Base-by-base conservation (phyloP, 371 early-diverging fungal genomes). In the Mortierella sp. region DNA sequence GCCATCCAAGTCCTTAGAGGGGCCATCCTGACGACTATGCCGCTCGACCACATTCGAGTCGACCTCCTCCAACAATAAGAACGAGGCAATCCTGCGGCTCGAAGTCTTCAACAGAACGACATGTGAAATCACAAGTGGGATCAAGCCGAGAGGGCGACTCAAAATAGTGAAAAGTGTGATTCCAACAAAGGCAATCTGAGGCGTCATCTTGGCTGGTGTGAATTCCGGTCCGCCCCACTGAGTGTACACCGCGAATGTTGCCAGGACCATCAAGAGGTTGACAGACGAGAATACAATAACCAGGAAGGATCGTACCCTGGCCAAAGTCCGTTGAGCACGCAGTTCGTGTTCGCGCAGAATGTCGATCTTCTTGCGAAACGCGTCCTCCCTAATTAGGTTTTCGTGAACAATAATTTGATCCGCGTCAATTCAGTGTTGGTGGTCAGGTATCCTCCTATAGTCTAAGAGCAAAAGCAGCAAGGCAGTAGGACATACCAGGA, bases 81-180 rank as follows among this genome's bases (percentile, higher is more conserved):
- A 97, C 10, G 86, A 88, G 64, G 89, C 87, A 34, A 98, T 91
- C 72, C 98, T 93, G 64, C 87, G 86, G 52, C 94, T 86, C 4
- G 97, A 92, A 2, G 97, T 96, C 13, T 90, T 89, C 8, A 96
- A 91, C 77, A 95, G 94, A 39, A 97, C 91, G 11, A 91, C 74
- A 9, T 93, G 89, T 0, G 93, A 73, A 31, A 80, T 52, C 37
- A 93, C 90, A 68, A 76, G 86, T 0, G 97, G 93, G 22, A 97
- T 91, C 44, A 94, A 89, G 22, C 90, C 79, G 40, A 98, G 84
- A 41, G 98, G 97, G 88, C 95, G 96, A 73, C 94, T 94, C 47
- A 99, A 86, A 74, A 98, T 89, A 78, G 95, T 96, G 90, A 99
- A 97, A 14, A 98, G 90, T 2, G 97, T 89, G 72, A 99, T 90